Evolutionary conservation across 2,329 filamentous ascomycete genomes (phyloP).

Genomic region (Fusarium sp.): DNA sequence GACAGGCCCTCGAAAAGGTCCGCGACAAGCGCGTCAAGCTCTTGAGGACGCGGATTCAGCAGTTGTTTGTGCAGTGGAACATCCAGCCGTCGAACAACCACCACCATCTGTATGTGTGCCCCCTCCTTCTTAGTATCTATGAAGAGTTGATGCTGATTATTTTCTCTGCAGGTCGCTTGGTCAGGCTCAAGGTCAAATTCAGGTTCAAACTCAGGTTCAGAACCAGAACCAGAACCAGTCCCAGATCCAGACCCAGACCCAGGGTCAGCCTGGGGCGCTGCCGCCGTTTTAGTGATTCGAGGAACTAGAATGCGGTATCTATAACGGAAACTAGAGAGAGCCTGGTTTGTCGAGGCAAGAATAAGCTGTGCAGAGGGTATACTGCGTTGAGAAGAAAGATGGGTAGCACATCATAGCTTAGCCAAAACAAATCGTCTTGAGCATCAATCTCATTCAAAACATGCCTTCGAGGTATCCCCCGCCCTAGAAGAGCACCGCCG

Average conservation of each 20-base stretch:
- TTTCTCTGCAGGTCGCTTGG: neutral
- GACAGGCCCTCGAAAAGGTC: slow-evolving; percentile 4
- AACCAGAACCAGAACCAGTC: neutral
- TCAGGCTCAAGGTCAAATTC: neutral
- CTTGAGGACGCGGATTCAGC: neutral
- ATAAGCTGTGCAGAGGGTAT: neutral
- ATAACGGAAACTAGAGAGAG: neutral
- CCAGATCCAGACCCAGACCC: neutral
- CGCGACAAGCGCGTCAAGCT: slow-evolving; percentile 6
- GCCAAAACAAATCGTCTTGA: neutral
- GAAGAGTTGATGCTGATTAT: neutral
- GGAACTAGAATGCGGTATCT: neutral
- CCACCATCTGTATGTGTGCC: slow-evolving; percentile 1
- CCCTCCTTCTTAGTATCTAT: neutral
- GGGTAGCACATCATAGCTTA: neutral
- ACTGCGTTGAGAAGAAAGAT: neutral
- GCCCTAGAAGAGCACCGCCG: neutral
- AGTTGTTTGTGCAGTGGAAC: slow-evolving; percentile 10
- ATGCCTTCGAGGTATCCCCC: neutral
- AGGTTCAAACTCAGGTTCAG: neutral
- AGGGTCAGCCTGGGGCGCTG: neutral
- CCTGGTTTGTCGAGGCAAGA: neutral
- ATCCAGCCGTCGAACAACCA: neutral
- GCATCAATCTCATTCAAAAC: neutral
- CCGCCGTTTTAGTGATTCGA: neutral